A percentile compares a stretch with the other conserved stretches of the same genome.
These are phyloP conservation scores for Carex kokanica DNA, from an alignment of 176 grass and related monocot species.

Conservation along the genomic window DNA sequence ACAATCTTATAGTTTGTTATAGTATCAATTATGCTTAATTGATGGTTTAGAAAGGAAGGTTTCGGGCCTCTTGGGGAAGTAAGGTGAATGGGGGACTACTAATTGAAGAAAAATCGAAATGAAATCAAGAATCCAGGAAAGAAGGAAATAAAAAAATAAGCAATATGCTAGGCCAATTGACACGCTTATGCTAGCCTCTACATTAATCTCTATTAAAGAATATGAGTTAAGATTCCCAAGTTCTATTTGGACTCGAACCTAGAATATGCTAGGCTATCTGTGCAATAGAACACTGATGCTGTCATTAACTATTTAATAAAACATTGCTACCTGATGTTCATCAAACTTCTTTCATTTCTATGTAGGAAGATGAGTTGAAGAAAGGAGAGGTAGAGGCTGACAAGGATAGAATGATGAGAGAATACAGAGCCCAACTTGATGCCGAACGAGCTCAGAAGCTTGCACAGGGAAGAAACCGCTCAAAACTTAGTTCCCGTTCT, in stretches of 20 bases:
- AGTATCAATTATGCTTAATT: not conserved
- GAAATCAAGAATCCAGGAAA: too few relatives aligned
- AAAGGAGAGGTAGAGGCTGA: constrained; percentile 90
- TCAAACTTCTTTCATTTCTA: constrained; percentile 14
- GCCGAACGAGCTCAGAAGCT: constrained; percentile 91
- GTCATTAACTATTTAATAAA: not conserved
- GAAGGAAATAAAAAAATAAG: too few relatives aligned
- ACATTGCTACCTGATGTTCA: not conserved
- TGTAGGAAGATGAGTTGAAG: constrained; percentile 94
- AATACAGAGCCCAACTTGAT: constrained; percentile 98
- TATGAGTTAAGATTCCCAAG: too few relatives aligned
- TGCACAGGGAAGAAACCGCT: constrained; percentile 54
- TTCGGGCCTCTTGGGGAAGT: not conserved
- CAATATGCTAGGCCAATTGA: too few relatives aligned
- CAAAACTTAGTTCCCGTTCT: constrained; percentile 51
- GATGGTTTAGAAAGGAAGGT: not conserved
- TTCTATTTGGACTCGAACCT: too few relatives aligned
- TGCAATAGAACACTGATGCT: not conserved
- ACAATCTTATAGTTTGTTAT: not conserved
- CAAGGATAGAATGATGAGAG: constrained; percentile 99
- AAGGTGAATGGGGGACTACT: not conserved
- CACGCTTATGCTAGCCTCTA: too few relatives aligned
- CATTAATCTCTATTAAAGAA: too few relatives aligned
- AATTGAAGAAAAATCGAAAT: too few relatives aligned
- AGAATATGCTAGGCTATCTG: not conserved